Percentiles rank a stretch among this genome's conserved stretches.
phyloP scores from a whole-genome alignment of 192 early-diverging fungal species.

The Backusella circina region DNA sequence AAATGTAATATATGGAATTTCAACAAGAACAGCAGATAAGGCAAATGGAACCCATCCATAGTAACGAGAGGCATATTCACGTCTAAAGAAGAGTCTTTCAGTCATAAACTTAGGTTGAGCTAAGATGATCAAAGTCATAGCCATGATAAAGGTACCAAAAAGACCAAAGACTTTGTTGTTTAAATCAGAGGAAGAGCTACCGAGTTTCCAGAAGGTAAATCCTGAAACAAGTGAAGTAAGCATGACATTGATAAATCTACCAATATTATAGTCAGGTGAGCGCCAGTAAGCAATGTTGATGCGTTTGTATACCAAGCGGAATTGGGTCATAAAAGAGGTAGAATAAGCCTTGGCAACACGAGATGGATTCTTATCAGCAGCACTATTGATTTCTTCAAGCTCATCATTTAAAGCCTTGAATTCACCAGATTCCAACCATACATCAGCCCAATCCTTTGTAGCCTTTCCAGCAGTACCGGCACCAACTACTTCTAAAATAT shows the following conservation, averaged over 20 bases:
- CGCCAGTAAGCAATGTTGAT: conserved; percentile 71
- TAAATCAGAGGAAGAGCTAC: conserved; percentile 54
- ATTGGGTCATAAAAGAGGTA: conserved; percentile 40
- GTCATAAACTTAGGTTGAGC: conserved; percentile 62
- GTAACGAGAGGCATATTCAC: conserved; percentile 64
- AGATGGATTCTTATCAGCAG: conserved; percentile 25
- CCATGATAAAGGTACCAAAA: conserved; percentile 65
- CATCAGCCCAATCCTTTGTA: conserved; percentile 64
- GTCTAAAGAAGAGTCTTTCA: conserved; percentile 66
- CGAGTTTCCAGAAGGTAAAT: conserved; percentile 69
- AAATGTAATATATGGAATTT: conserved; percentile 66
- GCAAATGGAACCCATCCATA: conserved; percentile 70
- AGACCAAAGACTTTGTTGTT: conserved; percentile 69
- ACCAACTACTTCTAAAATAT: conserved; percentile 79
- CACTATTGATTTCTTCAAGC: conserved; percentile 46
- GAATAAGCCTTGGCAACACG: conserved; percentile 43
- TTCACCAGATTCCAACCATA: conserved; percentile 65
- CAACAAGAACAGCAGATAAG: conserved; percentile 56
- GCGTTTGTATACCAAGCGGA: conserved; percentile 56
- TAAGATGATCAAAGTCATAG: conserved; percentile 63
- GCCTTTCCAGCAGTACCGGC: conserved; percentile 53
- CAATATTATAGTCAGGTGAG: conserved; percentile 71
- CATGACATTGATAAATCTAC: conserved; percentile 56
- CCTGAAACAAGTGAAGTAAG: conserved; percentile 59
- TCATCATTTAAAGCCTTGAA: conserved; percentile 32